phyloP scores from a whole-genome alignment of 371 early-diverging fungal genomes.

The Rhizopus delemar region DNA sequence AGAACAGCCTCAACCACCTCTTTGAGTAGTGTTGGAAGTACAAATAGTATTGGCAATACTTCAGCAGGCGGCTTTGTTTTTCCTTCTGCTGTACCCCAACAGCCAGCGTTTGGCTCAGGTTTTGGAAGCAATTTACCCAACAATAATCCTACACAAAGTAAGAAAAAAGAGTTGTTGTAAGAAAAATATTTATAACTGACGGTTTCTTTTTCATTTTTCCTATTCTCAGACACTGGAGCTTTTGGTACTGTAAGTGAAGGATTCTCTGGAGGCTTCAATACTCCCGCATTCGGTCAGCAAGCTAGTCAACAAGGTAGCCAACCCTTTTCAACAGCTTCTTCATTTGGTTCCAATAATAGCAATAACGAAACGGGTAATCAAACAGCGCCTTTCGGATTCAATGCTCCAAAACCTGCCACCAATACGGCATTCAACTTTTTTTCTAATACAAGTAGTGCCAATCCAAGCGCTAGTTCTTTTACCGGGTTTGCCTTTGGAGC shows the following conservation, averaged over 20 bases:
- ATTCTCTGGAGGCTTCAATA: conserved; percentile 1
- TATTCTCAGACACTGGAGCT: neutral
- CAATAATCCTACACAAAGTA: neutral
- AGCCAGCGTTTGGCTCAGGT: neutral
- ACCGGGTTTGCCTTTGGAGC: conserved; percentile 15
- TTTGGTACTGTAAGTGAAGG: neutral
- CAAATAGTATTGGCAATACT: neutral
- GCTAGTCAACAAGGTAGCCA: neutral
- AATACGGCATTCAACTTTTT: neutral
- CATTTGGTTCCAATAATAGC: neutral
- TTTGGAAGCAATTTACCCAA: conserved; percentile 1
- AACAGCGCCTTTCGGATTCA: conserved; percentile 1
- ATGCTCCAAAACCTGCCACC: neutral
- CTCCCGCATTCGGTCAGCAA: neutral
- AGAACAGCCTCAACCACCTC: conserved; percentile 21
- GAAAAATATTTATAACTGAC: neutral
- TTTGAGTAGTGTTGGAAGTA: conserved; percentile 18
- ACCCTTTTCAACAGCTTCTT: neutral
- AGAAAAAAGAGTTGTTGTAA: neutral
- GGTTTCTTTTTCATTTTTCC: neutral
- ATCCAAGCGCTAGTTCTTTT: conserved; percentile 3
- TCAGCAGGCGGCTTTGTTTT: neutral
- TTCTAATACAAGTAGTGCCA: neutral
- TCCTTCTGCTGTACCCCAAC: neutral
- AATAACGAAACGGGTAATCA: neutral